These are phyloP conservation scores for Vanrija pseudolonga DNA, from an alignment of 1,284 basidiomycete genomes.

Conservation along the genomic window DNA sequence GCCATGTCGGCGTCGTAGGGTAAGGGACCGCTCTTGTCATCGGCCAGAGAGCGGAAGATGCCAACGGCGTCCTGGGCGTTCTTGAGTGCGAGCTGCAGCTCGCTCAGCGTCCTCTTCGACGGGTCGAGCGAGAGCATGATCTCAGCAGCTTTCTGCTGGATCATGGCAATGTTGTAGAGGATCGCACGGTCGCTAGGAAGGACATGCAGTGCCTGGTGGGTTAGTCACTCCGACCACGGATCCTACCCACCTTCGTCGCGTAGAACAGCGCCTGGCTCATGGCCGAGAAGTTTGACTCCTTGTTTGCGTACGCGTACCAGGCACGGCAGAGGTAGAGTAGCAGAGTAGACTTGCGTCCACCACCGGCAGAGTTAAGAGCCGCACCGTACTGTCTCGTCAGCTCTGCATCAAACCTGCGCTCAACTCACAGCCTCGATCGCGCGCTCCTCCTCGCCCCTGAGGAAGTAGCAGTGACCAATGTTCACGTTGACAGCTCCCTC, in stretches of 20 bases:
- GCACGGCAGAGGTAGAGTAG: slow-evolving; percentile 80
- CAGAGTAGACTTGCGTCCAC: slow-evolving; percentile 65
- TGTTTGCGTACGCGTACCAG: slow-evolving; percentile 86
- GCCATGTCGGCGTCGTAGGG: slow-evolving; percentile 83
- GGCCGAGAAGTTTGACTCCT: slow-evolving; percentile 72
- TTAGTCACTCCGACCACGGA: not conserved
- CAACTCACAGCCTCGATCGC: slow-evolving; percentile 87
- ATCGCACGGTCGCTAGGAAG: slow-evolving; percentile 82
- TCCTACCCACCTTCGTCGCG: slow-evolving; percentile 63
- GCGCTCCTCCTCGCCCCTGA: slow-evolving; percentile 83
- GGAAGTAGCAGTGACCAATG: slow-evolving; percentile 90
- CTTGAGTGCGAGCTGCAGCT: slow-evolving; percentile 70
- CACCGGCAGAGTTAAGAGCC: slow-evolving; percentile 64
- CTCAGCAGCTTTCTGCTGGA: slow-evolving; percentile 89
- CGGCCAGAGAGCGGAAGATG: slow-evolving; percentile 74
- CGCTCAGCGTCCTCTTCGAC: slow-evolving; percentile 70
- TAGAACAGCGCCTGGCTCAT: slow-evolving; percentile 76
- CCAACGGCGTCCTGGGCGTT: slow-evolving; percentile 87
- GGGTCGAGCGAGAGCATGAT: slow-evolving; percentile 70
- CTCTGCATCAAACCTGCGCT: not conserved
- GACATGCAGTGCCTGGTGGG: slow-evolving; percentile 66
- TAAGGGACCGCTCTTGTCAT: slow-evolving; percentile 64
- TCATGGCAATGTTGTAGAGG: slow-evolving; percentile 91
- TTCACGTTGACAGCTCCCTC: slow-evolving; percentile 88
- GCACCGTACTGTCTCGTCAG: slow-evolving; percentile 69